A percentile compares a stretch with the other conserved stretches of the same genome.
Conservation (phyloP, 1,139 yeast species). For the Magnusiomyces paraingens region DNA sequence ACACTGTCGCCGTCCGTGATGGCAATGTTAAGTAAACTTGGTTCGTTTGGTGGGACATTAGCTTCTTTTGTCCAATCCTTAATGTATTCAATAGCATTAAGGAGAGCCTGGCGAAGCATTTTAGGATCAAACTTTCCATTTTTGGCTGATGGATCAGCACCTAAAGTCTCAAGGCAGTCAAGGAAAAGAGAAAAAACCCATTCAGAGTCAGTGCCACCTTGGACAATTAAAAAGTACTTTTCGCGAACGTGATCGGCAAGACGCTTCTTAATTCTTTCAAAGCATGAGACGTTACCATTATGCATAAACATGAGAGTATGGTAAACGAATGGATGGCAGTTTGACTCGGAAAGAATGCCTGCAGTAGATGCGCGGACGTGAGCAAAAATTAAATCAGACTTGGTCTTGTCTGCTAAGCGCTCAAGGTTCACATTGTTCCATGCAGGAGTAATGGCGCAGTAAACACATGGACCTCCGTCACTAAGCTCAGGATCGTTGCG, state of each 20-base stretch:
- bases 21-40: slow-evolving; percentile 86
- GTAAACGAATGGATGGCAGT: slow-evolving; percentile 88
- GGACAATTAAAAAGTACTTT: slow-evolving; percentile 69
- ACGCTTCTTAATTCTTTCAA: slow-evolving; percentile 62
- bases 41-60: slow-evolving; percentile 47
- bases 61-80: slow-evolving; percentile 62
- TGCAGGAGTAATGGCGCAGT: slow-evolving; percentile 90
- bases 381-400: slow-evolving; percentile 78
- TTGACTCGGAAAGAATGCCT: slow-evolving; percentile 87
- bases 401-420: slow-evolving; percentile 78
- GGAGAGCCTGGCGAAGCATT: slow-evolving; percentile 58
- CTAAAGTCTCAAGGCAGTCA: slow-evolving; percentile 69
- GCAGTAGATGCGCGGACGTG: slow-evolving; percentile 96
- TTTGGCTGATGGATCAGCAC: slow-evolving; percentile 55
- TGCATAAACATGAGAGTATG: slow-evolving; percentile 94
- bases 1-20: slow-evolving; percentile 91
- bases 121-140: slow-evolving; percentile 49
- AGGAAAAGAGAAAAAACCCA: slow-evolving; percentile 87
- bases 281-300: slow-evolving; percentile 83
- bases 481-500: slow-evolving; percentile 40
- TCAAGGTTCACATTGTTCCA: slow-evolving; percentile 94
- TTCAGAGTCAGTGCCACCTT: slow-evolving; percentile 94
- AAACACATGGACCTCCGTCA: slow-evolving; percentile 69
- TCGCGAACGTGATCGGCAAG: slow-evolving; percentile 70
- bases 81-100: slow-evolving; percentile 64